A percentile compares a stretch with the other conserved stretches of the same genome.
Conservation (phyloP, 129 eudicot genomes). For the Flaveria bidentis region DNA sequence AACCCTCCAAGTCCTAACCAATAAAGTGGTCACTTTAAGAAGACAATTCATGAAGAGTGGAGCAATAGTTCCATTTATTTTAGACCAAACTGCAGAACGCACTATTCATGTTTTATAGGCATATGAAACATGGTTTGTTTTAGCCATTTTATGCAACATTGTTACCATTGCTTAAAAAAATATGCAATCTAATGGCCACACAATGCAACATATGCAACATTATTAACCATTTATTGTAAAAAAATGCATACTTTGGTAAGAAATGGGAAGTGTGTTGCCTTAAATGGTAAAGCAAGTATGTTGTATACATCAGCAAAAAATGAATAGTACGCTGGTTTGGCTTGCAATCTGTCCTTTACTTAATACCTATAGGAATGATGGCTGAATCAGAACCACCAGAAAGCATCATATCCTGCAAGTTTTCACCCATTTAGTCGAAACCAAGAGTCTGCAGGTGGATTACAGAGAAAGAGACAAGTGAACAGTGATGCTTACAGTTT, state of each 20-base stretch:
- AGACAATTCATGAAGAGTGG: neutral
- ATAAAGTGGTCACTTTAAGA: neutral
- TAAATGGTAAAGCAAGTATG: neutral
- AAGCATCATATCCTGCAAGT: constrained; percentile 50
- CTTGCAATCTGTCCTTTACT: neutral
- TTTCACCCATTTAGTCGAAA: constrained; percentile 20
- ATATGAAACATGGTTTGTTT: neutral
- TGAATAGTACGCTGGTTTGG: neutral
- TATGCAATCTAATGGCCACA: neutral
- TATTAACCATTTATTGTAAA: neutral
- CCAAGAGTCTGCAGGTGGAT: constrained; percentile 6
- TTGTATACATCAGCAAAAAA: neutral
- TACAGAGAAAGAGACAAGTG: neutral
- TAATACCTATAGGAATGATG: constrained; percentile 48
- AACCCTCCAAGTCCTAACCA: constrained; percentile 48
- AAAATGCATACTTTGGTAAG: neutral
- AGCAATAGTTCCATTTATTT: neutral
- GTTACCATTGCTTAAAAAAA: neutral
- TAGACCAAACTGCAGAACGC: neutral
- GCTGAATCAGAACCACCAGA: constrained; percentile 58
- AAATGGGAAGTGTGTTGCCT: neutral
- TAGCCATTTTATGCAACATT: neutral
- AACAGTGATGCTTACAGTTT: constrained; percentile 36
- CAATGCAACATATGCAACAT: neutral
- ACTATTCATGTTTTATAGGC: neutral